Percentiles rank a stretch among this genome's conserved stretches.
phyloP scores from a whole-genome alignment of 148 eudicot species.

The Vaccinium macrocarpon region DNA sequence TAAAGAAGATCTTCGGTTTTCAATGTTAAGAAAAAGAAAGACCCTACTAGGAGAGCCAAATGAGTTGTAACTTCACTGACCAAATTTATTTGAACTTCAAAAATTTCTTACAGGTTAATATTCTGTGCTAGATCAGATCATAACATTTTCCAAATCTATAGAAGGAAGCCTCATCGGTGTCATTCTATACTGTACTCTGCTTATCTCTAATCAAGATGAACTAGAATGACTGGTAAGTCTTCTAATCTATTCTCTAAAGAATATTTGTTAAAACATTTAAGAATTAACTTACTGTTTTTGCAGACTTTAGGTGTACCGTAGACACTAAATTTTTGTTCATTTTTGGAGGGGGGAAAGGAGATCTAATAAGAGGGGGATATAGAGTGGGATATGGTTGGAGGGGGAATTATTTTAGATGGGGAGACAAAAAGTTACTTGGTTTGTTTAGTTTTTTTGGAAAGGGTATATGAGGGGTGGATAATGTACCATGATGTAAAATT shows the following conservation, averaged over 20 bases:
- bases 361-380: too few relatives aligned
- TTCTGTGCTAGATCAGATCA: not conserved
- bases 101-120: not conserved
- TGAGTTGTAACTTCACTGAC: not conserved
- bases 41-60: not conserved
- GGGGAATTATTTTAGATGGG: too few relatives aligned
- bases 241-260: not conserved
- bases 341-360: too few relatives aligned
- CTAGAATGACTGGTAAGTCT: not conserved
- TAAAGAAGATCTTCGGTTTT: not conserved
- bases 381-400: too few relatives aligned
- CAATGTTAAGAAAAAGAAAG: not conserved
- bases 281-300: too few relatives aligned
- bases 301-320: too few relatives aligned
- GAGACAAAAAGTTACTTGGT: too few relatives aligned
- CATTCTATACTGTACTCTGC: not conserved
- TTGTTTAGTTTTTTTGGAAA: too few relatives aligned
- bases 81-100: not conserved
- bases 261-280: not conserved
- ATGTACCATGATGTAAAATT: too few relatives aligned
- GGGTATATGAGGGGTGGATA: too few relatives aligned
- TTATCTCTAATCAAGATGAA: not conserved
- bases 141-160: not conserved
- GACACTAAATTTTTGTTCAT: too few relatives aligned
- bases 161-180: not conserved